These are phyloP conservation scores for Cronartium quercuum DNA, from an alignment of 1,284 basidiomycete species.

Conservation along the genomic window DNA sequence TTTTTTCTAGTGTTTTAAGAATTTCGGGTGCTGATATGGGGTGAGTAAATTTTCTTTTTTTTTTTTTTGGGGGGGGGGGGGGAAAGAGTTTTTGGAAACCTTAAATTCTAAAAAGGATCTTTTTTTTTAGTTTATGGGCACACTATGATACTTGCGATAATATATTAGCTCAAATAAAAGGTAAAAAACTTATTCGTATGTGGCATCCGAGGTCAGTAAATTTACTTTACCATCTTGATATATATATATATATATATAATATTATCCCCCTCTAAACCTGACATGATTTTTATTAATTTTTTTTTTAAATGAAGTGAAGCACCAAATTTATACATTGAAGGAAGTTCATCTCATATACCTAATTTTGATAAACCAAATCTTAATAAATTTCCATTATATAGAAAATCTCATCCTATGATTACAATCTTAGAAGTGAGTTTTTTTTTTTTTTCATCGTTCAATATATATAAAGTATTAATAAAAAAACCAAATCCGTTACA, in stretches of 20 bases:
- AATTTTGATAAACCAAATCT: constrained; percentile 28
- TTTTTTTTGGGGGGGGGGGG: too few species aligned
- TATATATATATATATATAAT: too few species aligned
- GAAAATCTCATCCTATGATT: constrained; percentile 26
- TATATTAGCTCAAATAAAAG: constrained; percentile 31
- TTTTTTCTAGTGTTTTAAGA: constrained; percentile 35
- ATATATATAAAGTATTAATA: neutral
- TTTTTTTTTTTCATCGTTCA: neutral
- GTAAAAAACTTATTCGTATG: constrained; percentile 24
- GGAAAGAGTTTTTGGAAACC: too few species aligned
- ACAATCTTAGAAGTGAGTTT: constrained; percentile 26
- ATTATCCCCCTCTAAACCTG: too few species aligned
- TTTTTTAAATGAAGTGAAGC: constrained; percentile 11
- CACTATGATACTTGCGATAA: constrained; percentile 38
- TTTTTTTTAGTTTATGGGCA: constrained; percentile 27
- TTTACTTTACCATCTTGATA: neutral
- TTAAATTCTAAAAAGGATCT: too few species aligned
- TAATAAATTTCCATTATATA: constrained; percentile 31
- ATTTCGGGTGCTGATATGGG: constrained; percentile 38
- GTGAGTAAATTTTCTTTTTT: constrained; percentile 15
- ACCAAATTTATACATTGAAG: constrained; percentile 27
- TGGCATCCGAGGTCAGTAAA: constrained; percentile 34
- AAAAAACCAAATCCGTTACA: too few species aligned
- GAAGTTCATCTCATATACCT: constrained; percentile 34
- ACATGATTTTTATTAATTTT: too few species aligned